These are phyloP conservation scores for Fraxinus quadrangulata DNA, from an alignment of 257 asterid species.

Conservation along the genomic window DNA sequence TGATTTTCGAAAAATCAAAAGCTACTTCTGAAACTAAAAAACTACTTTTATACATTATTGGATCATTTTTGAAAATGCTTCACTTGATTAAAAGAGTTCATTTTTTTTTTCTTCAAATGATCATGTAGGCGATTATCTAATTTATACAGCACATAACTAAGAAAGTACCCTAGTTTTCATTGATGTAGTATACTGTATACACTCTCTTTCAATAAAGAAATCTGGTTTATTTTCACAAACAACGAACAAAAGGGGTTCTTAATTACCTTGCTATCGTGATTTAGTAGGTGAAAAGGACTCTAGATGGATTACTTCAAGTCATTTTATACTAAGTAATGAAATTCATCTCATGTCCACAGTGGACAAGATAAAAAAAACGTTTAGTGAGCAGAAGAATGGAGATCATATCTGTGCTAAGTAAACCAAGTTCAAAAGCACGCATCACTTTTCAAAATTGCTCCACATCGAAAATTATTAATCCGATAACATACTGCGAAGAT, in stretches of 20 bases:
- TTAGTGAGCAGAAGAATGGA: too few species aligned
- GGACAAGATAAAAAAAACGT: too few species aligned
- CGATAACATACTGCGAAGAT: background rate
- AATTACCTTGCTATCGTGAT: background rate
- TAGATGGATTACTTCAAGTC: background rate
- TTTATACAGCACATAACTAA: too few species aligned
- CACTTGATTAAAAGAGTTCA: too few species aligned
- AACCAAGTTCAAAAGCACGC: background rate
- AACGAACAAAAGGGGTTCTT: background rate
- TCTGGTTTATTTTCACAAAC: background rate
- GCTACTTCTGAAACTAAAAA: too few species aligned
- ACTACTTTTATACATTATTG: too few species aligned
- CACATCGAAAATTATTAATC: background rate
- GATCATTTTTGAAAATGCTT: too few species aligned
- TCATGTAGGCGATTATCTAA: too few species aligned
- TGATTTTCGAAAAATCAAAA: too few species aligned
- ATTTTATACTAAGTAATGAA: background rate
- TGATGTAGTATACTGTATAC: background rate
- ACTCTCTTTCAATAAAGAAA: background rate
- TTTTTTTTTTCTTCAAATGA: too few species aligned
- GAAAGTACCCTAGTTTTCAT: background rate
- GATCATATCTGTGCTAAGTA: background rate
- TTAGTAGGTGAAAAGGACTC: background rate
- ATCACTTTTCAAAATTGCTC: background rate
- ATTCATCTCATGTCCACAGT: too few species aligned